Base-by-base conservation (phyloP, 1,139 yeast genomes). In the Geotrichum aggregatum region DNA sequence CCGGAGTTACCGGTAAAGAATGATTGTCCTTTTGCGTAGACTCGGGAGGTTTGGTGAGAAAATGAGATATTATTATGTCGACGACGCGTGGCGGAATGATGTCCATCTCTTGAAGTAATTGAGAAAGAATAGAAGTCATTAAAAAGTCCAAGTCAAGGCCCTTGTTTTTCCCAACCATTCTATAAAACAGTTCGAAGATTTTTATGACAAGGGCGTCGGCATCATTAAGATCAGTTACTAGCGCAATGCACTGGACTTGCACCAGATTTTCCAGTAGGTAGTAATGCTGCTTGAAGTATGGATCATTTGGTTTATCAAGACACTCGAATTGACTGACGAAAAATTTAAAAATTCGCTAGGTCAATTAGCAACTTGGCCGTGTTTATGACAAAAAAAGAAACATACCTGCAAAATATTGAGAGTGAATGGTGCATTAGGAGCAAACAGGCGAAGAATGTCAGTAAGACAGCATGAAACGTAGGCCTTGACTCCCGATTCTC, bases 391-490 rank as follows among this genome's bases (percentile, higher is more conserved):
- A 38, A 16, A 21, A 3, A 8, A 8, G 7, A 4, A 13, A 49
- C 62, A 74, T 28, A 76, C 80, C 1, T 81, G 72, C 31, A 89
- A 70, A 58, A 85, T 84, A 1, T 71, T 60, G 34, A 82, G 81
- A 1, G 87, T 80, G 67, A 78, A 89, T 5, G 98, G 97, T 3
- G 97, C 96, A 67, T 89, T 87, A 0, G 97, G 97, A 0, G 96
- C 97, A 64, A 76, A 84, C 10, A 89, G 69, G 55, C 96, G 75
- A 42, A 91, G 69, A 13, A 91, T 73, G 65, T 89, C 96, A 2
- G 91, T 77, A 10, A 89, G 61, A 57, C 94, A 82, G 63, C 95
- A 84, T 16, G 94, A 83, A 1, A 78, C 77, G 56, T 76, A 80
- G 0, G 91, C 82, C 59, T 83, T 85, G 2, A 89, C 82, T 2